Evolutionary conservation across 2,329 filamentous ascomycete genomes (phyloP), one percentile per base, ranked within the genome.

Genomic region (Arthrobotrys entomopaga): DNA sequence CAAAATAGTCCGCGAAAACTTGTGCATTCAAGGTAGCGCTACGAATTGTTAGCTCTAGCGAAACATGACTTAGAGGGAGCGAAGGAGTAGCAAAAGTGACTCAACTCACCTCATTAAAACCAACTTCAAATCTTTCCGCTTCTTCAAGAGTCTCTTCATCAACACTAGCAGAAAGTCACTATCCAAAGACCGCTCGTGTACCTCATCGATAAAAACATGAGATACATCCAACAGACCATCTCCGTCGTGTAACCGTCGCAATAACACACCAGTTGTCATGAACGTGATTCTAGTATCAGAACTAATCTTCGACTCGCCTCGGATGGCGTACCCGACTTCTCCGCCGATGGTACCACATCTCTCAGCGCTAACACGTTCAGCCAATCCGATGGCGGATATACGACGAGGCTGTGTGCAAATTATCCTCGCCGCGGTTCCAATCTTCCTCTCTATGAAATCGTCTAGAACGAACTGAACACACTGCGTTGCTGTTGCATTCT

Each of bases 381-480:
- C 96, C 71, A 99, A 86, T 57, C 95, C 93, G 8, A 99, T 86
- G 1, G 95, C 95, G 26, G 94, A 97, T 75, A 99, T 98, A 80
- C 95, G 88, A 69, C 95, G 89, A 20, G 95, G 95, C 79, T 99
- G 95, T 0, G 95, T 99, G 79, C 96, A 97, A 73, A 99, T 88
- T 76, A 99, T 96, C 79, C 96, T 97, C 34, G 90, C 91, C 11
- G 87, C 87, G 11, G 87, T 87, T 1, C 94, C 95, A 7, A 96
- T 84, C 6, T 89, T 87, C 52, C 87, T 86, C 75, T 87, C 85
- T 43, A 78, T 78, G 76, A 98, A 84, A 78, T 98, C 92, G 79
- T 99, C 95, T 0, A 99, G 85, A 49, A 99, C 86, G 81, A 98
- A 99, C 81, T 99, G 95, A 38, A 98, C 92, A 1, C 92, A 95